Evolutionary conservation across 495 filamentous ascomycete genomes (phyloP).

Genomic region (Articulospora tetracladia): DNA sequence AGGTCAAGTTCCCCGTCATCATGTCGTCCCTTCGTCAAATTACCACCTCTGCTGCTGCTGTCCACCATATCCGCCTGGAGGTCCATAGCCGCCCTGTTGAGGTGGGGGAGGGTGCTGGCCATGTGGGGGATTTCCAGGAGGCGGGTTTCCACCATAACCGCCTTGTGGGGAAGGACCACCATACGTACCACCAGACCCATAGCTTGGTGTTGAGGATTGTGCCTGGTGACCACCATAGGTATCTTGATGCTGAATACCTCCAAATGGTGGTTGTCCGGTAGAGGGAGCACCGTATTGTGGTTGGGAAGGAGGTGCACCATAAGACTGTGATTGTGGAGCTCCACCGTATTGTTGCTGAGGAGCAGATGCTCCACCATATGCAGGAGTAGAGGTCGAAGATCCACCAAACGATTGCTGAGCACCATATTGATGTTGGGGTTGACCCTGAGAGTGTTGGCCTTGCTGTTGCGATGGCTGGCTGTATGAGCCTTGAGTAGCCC

Average conservation of each 20-base stretch:
- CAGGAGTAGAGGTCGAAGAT: neutral
- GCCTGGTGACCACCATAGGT: slow-evolving; percentile 13
- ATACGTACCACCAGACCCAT: neutral
- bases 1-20: neutral
- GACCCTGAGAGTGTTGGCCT: slow-evolving; percentile 20
- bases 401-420: slow-evolving; percentile 18
- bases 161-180: slow-evolving; percentile 25
- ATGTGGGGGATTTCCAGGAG: slow-evolving; percentile 25
- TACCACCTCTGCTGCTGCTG: slow-evolving; percentile 7
- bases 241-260: slow-evolving; percentile 20
- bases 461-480: slow-evolving; percentile 12
- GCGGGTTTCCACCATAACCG: slow-evolving; percentile 15
- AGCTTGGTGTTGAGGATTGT: neutral
- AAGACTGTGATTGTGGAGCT: slow-evolving; percentile 18
- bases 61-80: slow-evolving; percentile 17
- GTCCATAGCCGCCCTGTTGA: slow-evolving; percentile 16
- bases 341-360: slow-evolving; percentile 12
- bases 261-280: slow-evolving; percentile 19
- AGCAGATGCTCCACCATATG: too few species aligned
- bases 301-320: slow-evolving; percentile 20
- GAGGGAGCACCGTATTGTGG: slow-evolving; percentile 20
- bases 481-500: slow-evolving; percentile 12
- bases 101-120: slow-evolving; percentile 13
- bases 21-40: neutral
- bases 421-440: slow-evolving; percentile 11